Conservation (phyloP, 2,329 filamentous ascomycete species). For the Nemania abortiva region DNA sequence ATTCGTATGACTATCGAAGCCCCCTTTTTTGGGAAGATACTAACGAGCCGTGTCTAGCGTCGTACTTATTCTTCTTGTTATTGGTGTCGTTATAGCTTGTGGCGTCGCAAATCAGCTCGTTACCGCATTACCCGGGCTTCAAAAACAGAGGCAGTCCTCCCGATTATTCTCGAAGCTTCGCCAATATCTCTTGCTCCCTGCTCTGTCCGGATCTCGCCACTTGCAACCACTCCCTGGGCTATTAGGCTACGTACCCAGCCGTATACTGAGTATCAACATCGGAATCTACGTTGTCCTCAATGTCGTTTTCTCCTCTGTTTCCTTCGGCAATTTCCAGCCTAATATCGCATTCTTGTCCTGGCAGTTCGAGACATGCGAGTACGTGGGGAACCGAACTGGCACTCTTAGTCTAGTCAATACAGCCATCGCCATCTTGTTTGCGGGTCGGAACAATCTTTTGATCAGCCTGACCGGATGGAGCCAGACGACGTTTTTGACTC, state of each 20-base stretch:
- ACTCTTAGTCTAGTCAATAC: slow-evolving; percentile 46
- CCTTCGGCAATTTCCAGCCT: slow-evolving; percentile 38
- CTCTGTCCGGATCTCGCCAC: slow-evolving; percentile 33
- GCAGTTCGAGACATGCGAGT: slow-evolving; percentile 36
- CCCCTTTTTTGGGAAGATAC: background rate
- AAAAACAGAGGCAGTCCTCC: slow-evolving; percentile 32
- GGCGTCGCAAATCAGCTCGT: slow-evolving; percentile 37
- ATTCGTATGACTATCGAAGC: slow-evolving; percentile 43
- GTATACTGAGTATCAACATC: slow-evolving; percentile 36
- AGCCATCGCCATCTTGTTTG: slow-evolving; percentile 46
- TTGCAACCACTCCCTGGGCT: slow-evolving; percentile 35
- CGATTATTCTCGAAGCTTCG: slow-evolving; percentile 29
- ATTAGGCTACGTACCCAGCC: slow-evolving; percentile 37
- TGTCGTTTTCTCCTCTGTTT: slow-evolving; percentile 35
- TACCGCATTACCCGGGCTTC: slow-evolving; percentile 28
- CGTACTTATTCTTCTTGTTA: slow-evolving; percentile 37
- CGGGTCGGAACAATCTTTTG: slow-evolving; percentile 48
- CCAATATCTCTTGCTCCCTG: slow-evolving; percentile 33
- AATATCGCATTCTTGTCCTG: slow-evolving; percentile 30
- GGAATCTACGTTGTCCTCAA: slow-evolving; percentile 36
- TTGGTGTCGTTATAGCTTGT: slow-evolving; percentile 36
- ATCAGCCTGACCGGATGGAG: slow-evolving; percentile 47
- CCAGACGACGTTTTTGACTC: slow-evolving; percentile 46
- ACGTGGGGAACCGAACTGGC: slow-evolving; percentile 50
- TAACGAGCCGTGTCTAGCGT: slow-evolving; percentile 25